These are phyloP conservation scores for Protomyces macrosporus DNA, from an alignment of 1,139 yeast species.

Conservation along the genomic window DNA sequence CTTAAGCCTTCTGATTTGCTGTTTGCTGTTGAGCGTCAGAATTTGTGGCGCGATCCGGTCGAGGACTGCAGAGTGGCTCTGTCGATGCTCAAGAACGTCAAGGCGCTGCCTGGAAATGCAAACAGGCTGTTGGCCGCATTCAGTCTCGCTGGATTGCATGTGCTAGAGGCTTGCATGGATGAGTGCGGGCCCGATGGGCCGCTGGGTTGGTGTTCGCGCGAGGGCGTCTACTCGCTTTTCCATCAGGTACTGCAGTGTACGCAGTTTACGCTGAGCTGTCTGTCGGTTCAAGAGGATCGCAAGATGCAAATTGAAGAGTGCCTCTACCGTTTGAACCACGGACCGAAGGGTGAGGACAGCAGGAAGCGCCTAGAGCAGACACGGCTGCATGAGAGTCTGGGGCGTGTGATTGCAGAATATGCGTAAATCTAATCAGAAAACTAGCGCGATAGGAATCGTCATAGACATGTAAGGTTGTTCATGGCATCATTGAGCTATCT, in stretches of 20 bases:
- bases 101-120: neutral
- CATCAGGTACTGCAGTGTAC: neutral
- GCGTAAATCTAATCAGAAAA: neutral
- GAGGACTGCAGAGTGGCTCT: conserved; percentile 10
- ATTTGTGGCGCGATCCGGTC: conserved; percentile 16
- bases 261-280: neutral
- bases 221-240: neutral
- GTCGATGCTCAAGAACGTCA: neutral
- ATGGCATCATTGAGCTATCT: neutral
- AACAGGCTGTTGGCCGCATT: neutral
- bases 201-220: neutral
- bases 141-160: neutral
- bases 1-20: conserved; percentile 8
- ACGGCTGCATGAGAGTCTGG: neutral
- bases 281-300: neutral
- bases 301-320: neutral
- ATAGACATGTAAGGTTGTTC: neutral
- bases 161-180: neutral
- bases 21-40: conserved; percentile 17
- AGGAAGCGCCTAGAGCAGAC: neutral
- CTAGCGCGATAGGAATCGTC: too few relatives aligned
- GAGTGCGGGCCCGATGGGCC: neutral
- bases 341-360: neutral
- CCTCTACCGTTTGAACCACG: neutral
- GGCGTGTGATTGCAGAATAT: neutral